phyloP scores from a whole-genome alignment of 805 yeast species.

The Candida namnaoensis region DNA sequence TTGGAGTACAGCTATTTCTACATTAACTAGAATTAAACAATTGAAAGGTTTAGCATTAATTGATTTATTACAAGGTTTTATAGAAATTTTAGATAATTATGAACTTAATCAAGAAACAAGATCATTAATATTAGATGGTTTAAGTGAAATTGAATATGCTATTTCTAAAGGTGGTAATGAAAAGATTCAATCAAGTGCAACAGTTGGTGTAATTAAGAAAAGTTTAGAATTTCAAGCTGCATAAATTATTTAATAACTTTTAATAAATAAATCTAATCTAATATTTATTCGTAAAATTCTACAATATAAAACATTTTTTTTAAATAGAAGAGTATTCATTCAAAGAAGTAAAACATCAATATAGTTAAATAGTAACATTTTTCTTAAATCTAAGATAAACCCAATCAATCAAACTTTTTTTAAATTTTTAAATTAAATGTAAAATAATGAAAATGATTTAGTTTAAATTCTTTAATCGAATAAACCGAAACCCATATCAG shows the following conservation, averaged over 20 bases:
- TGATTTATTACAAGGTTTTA: slow-evolving; percentile 73
- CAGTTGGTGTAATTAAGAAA: slow-evolving; percentile 74
- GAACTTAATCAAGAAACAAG: slow-evolving; percentile 59
- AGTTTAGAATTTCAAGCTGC: slow-evolving; percentile 24
- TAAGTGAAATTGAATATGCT: slow-evolving; percentile 86
- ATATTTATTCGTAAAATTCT: no score
- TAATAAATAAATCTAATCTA: no score
- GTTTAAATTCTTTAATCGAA: slow-evolving; percentile 63
- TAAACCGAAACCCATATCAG: slow-evolving; percentile 98
- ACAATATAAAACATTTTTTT: no score
- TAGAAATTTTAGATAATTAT: slow-evolving; percentile 58
- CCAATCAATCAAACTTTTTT: no score
- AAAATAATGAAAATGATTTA: no score
- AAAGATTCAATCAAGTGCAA: slow-evolving; percentile 81
- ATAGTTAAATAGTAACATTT: background rate
- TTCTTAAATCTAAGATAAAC: no score
- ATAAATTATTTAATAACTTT: no score
- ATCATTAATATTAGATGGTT: slow-evolving; percentile 53
- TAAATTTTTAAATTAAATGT: no score
- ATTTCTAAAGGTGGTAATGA: slow-evolving; percentile 91
- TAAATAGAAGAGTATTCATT: no score
- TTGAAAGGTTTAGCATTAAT: slow-evolving; percentile 83
- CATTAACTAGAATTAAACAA: slow-evolving; percentile 57
- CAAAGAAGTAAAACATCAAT: background rate
- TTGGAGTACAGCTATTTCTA: slow-evolving; percentile 70